phyloP scores from a whole-genome alignment of 495 filamentous ascomycete genomes.

The Penicillium longicatenatum region DNA sequence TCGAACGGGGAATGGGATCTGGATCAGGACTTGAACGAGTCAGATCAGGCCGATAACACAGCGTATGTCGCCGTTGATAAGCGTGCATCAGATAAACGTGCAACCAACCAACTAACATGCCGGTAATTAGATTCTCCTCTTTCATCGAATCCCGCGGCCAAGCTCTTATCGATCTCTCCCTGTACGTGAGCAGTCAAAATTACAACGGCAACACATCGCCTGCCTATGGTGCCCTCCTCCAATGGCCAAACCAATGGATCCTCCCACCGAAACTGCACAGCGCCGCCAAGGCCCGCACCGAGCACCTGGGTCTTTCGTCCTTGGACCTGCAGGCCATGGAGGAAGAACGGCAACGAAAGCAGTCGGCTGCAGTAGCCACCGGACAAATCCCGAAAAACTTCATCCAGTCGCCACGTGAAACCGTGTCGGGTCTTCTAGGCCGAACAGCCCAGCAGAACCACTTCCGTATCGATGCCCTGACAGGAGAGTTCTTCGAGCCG shows the following conservation, averaged over 20 bases:
- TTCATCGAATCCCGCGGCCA: constrained; percentile 65
- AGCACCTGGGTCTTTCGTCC: constrained; percentile 69
- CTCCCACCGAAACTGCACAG: constrained; percentile 67
- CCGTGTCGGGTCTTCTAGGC: constrained; percentile 42
- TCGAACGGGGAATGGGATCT: constrained; percentile 56
- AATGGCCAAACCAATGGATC: constrained; percentile 82
- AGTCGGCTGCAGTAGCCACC: constrained; percentile 43
- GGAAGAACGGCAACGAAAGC: constrained; percentile 46
- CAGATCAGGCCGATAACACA: constrained; percentile 53
- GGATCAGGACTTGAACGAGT: constrained; percentile 48
- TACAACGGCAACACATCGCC: constrained; percentile 73
- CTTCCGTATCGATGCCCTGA: constrained; percentile 72
- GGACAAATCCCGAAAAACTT: constrained; percentile 47
- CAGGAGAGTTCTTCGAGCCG: constrained; percentile 67
- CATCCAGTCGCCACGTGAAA: constrained; percentile 42
- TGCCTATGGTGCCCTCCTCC: constrained; percentile 72
- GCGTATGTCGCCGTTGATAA: constrained; percentile 49
- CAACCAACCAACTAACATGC: neutral
- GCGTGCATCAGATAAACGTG: neutral
- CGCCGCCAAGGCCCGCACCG: constrained; percentile 68
- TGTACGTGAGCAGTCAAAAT: constrained; percentile 87
- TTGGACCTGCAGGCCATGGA: constrained; percentile 60
- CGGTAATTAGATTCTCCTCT: constrained; percentile 50
- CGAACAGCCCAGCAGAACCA: constrained; percentile 43
- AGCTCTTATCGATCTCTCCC: constrained; percentile 72